phyloP scores from a whole-genome alignment of 2,329 filamentous ascomycete genomes.

The Dactylella cylindrospora region DNA sequence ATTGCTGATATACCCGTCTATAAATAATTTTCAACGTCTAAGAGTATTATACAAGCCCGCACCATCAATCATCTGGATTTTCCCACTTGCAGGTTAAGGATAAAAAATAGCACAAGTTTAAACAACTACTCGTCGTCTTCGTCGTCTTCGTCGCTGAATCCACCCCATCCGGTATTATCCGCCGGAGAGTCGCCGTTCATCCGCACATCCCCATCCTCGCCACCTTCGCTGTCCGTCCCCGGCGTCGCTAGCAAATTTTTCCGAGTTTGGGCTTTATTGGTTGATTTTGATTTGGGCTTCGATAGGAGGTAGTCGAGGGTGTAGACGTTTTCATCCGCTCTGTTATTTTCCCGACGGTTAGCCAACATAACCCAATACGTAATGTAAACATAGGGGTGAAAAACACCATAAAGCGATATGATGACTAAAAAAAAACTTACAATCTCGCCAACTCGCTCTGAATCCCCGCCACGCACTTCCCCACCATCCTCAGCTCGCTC shows the following conservation, averaged over 20 bases:
- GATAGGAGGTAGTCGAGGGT: slow-evolving; percentile 78
- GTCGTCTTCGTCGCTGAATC: slow-evolving; percentile 27
- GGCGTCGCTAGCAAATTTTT: slow-evolving; percentile 10
- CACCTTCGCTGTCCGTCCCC: slow-evolving; percentile 10
- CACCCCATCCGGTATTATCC: slow-evolving; percentile 21
- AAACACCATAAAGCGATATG: background rate
- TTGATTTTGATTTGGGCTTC: slow-evolving; percentile 53
- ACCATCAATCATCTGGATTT: too few species aligned
- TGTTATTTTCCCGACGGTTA: too few species aligned
- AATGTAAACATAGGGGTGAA: too few species aligned
- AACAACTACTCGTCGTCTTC: too few species aligned
- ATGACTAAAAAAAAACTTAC: slow-evolving; percentile 30
- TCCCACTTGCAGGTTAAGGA: too few species aligned
- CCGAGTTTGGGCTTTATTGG: background rate
- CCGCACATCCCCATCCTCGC: slow-evolving; percentile 16
- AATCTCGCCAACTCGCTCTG: slow-evolving; percentile 78
- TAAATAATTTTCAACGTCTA: too few species aligned
- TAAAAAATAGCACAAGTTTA: too few species aligned
- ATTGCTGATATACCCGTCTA: too few species aligned
- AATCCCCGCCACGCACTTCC: slow-evolving; percentile 76
- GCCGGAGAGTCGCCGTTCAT: slow-evolving; percentile 27
- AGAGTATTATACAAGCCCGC: too few species aligned
- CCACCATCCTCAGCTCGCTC: slow-evolving; percentile 78
- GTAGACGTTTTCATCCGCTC: slow-evolving; percentile 82
- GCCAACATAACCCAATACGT: too few species aligned